These are phyloP conservation scores for Ephemerocybe angulata DNA, from an alignment of 768 basidiomycete genomes.

Conservation along the genomic window DNA sequence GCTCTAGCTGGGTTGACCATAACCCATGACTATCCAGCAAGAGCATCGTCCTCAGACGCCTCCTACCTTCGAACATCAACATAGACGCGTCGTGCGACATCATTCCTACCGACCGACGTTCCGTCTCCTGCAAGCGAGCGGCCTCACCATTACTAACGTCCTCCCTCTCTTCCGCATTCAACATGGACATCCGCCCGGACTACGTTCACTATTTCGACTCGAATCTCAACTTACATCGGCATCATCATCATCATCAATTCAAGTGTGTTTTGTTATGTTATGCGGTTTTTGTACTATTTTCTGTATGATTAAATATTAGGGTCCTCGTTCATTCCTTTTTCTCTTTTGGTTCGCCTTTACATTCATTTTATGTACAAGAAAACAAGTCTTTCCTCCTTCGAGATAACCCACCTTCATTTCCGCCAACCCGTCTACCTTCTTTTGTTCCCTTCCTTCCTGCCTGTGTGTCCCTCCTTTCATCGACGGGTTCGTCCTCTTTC, in stretches of 20 bases:
- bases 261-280: too few species aligned
- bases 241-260: slow-evolving; percentile 6
- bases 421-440: neutral
- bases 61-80: too few species aligned
- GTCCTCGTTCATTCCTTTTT: slow-evolving; percentile 1
- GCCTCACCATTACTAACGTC: too few species aligned
- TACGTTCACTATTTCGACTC: too few species aligned
- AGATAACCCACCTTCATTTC: slow-evolving; percentile 2
- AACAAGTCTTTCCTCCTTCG: slow-evolving; percentile 1
- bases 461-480: neutral
- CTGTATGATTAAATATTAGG: slow-evolving; percentile 9
- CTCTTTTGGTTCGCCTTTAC: neutral
- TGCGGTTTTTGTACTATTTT: slow-evolving; percentile 1
- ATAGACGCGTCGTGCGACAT: too few species aligned
- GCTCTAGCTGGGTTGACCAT: too few species aligned
- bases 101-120: too few species aligned
- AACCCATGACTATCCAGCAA: too few species aligned
- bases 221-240: slow-evolving; percentile 1
- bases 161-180: too few species aligned
- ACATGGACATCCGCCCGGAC: too few species aligned
- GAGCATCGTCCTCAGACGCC: too few species aligned
- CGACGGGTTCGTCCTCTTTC: neutral
- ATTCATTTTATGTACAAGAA: slow-evolving; percentile 6
- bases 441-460: neutral
- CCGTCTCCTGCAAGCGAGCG: too few species aligned